A percentile compares a stretch with the other conserved stretches of the same genome.
These are phyloP conservation scores for Hortaea werneckii DNA, from an alignment of 2,329 filamentous ascomycete genomes.

Conservation along the genomic window DNA sequence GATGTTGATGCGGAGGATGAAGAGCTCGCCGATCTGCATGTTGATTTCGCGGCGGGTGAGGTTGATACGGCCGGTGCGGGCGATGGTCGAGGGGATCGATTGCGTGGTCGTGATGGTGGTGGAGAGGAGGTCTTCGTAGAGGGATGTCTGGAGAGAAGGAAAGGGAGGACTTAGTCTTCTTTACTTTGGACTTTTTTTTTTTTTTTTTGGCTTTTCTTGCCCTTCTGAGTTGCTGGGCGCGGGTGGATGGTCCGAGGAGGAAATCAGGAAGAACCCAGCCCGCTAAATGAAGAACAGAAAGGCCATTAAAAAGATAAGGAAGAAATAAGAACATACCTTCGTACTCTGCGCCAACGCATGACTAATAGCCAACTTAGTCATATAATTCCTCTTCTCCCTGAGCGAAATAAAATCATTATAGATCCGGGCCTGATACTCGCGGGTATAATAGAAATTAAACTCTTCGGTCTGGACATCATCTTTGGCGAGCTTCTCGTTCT, in stretches of 20 bases:
- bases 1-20: constrained; percentile 95
- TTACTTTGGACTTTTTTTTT: too few species aligned
- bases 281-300: too few species aligned
- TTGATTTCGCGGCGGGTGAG: constrained; percentile 87
- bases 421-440: constrained; percentile 94
- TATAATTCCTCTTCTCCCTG: constrained; percentile 89
- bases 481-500: constrained; percentile 74
- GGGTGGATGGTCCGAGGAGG: too few species aligned
- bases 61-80: constrained; percentile 81
- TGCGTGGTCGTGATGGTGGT: constrained; percentile 90
- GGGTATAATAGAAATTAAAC: constrained; percentile 99
- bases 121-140: constrained; percentile 91
- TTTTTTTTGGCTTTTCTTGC: too few species aligned
- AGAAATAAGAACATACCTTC: constrained; percentile 47
- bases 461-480: constrained; percentile 92
- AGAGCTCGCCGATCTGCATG: constrained; percentile 98
- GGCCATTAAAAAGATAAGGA: too few species aligned
- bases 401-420: constrained; percentile 99
- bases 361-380: constrained; percentile 94
- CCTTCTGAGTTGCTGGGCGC: too few species aligned
- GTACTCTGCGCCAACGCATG: constrained; percentile 93
- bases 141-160: constrained; percentile 55
- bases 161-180: background rate
- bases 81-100: constrained; percentile 86
- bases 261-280: too few species aligned